Conservation (phyloP, 768 basidiomycete genomes). For the Leccinum boreale region DNA sequence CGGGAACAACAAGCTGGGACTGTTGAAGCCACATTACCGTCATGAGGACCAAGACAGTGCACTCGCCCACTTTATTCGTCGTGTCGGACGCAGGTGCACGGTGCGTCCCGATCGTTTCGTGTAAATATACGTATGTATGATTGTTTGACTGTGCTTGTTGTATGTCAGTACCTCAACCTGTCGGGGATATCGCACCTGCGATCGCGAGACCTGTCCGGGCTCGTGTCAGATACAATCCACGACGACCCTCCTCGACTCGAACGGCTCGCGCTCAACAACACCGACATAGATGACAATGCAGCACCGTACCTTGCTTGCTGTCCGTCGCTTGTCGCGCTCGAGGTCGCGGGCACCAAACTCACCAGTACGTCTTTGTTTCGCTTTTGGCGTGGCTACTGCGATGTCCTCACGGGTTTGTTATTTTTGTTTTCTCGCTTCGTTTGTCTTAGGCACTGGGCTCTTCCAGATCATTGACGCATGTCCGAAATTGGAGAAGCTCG, state of each 20-base stretch:
- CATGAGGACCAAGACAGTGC: conserved; percentile 25
- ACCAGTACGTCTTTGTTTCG: conserved; percentile 23
- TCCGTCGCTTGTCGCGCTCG: conserved; percentile 42
- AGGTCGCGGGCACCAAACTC: conserved; percentile 56
- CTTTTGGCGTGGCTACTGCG: neutral
- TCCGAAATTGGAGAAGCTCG: conserved; percentile 46
- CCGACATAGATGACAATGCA: conserved; percentile 56
- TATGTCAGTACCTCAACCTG: conserved; percentile 56
- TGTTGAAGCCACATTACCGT: conserved; percentile 24
- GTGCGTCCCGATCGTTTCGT: conserved; percentile 28
- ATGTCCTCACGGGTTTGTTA: neutral
- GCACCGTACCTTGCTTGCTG: conserved; percentile 53
- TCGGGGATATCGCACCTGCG: conserved; percentile 49
- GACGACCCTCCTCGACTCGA: conserved; percentile 38
- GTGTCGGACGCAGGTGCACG: conserved; percentile 59
- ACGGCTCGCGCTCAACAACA: conserved; percentile 55
- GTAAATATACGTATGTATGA: neutral
- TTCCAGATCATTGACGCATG: conserved; percentile 60
- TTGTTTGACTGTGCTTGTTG: neutral
- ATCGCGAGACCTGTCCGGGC: conserved; percentile 49
- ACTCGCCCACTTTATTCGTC: conserved; percentile 44
- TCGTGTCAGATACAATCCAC: conserved; percentile 30
- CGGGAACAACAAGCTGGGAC: conserved; percentile 58
- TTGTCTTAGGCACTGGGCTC: conserved; percentile 47
- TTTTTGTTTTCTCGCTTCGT: neutral